These are phyloP conservation scores for Sungouiella blattae DNA, from an alignment of 805 yeast species.

Conservation along the genomic window DNA sequence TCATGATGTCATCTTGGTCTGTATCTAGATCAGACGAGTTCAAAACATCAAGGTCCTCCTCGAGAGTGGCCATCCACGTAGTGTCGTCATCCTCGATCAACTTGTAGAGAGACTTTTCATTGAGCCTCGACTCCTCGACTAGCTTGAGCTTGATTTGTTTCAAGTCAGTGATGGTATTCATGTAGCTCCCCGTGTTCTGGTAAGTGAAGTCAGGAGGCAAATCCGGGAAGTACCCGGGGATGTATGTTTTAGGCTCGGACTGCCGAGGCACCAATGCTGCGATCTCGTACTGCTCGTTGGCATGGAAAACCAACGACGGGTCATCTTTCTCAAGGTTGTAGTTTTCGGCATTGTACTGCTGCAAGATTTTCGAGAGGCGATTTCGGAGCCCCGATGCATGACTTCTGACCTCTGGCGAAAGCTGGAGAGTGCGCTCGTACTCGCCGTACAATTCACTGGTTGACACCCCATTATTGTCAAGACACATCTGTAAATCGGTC, in stretches of 20 bases:
- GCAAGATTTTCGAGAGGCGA: constrained; percentile 10
- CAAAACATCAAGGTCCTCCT: constrained; percentile 23
- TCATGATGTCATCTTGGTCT: constrained; percentile 21
- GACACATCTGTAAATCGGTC: constrained; percentile 46
- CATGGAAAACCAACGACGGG: constrained; percentile 52
- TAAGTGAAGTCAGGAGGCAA: constrained; percentile 95
- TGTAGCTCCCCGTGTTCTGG: constrained; percentile 67
- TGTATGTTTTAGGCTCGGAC: constrained; percentile 35
- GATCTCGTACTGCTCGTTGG: constrained; percentile 48
- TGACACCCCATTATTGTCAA: constrained; percentile 40
- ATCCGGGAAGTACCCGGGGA: constrained; percentile 79
- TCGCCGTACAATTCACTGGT: constrained; percentile 40
- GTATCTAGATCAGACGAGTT: constrained; percentile 14
- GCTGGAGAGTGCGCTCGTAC: constrained; percentile 9
- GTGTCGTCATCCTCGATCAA: constrained; percentile 43
- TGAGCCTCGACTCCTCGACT: constrained; percentile 76
- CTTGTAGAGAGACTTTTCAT: constrained; percentile 71
- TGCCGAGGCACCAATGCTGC: constrained; percentile 55
- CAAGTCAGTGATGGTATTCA: constrained; percentile 63
- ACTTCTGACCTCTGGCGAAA: constrained; percentile 2
- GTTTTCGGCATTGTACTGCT: constrained; percentile 14
- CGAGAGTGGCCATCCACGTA: constrained; percentile 27
- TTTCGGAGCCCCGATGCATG: constrained; percentile 4
- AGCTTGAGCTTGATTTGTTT: constrained; percentile 65
- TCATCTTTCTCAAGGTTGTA: constrained; percentile 28